A percentile compares a stretch with the other conserved stretches of the same genome.
Evolutionary conservation across 1,284 basidiomycete genomes (phyloP).

Genomic region (Ceratobasidium sp.): DNA sequence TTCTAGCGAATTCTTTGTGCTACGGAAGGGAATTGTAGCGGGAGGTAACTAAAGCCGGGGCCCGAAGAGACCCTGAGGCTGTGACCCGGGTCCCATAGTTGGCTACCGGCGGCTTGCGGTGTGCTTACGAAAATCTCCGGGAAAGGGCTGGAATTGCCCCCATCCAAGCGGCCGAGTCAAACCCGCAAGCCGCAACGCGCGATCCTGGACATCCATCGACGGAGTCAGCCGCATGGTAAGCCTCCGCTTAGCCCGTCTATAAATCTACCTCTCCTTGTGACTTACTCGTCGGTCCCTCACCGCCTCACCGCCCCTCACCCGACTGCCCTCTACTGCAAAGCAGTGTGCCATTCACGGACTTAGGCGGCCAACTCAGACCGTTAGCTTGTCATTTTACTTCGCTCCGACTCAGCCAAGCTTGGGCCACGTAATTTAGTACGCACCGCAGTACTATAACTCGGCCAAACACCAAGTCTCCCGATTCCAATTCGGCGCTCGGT

Average conservation of each 20-base stretch:
- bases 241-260: neutral
- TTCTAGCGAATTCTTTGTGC: neutral
- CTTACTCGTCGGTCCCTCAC: neutral
- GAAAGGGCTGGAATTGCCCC: too few species aligned
- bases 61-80: constrained; percentile 13
- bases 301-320: neutral
- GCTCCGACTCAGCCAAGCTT: neutral
- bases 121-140: constrained; percentile 31
- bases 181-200: neutral
- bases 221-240: constrained; percentile 24
- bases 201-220: neutral
- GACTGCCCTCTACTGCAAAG: neutral
- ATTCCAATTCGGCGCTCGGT: neutral
- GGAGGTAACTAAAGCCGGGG: neutral
- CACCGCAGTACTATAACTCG: constrained; percentile 6
- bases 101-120: constrained; percentile 25
- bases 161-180: constrained; percentile 21
- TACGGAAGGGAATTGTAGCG: neutral
- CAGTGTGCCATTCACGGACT: constrained; percentile 8
- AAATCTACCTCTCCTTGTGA: neutral
- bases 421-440: constrained; percentile 25
- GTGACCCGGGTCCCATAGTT: constrained; percentile 10
- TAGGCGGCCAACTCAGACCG: neutral
- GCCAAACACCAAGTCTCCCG: neutral
- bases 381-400: neutral